Evolutionary conservation across 345 rosid genomes (phyloP), one percentile per base, ranked within the genome.

Genomic region (Gossypium ekmanianum): DNA sequence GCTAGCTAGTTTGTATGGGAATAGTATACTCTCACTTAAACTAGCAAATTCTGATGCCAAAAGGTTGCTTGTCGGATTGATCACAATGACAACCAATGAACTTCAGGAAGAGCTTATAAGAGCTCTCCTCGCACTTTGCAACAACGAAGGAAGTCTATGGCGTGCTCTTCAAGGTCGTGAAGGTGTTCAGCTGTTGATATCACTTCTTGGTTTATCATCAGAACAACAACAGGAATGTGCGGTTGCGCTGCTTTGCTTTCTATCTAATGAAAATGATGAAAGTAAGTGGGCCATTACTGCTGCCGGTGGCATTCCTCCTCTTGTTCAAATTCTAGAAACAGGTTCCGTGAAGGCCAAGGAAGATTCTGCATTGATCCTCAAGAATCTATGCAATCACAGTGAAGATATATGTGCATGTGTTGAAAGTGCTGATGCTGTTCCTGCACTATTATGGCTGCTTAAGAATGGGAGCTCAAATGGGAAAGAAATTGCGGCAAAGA

Each of bases 261-360:
- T 96, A 73, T 93, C 99, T 34, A 87, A 92, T 70, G 97, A 96
- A 87, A 93, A 96, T 62, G 99, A 96, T 80, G 99, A 96, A 80
- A 96, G 99, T 81, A 96, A 96, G 84, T 96, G 99, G 99, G 99
- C 99, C 54, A 93, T 96, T 81, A 96, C 99, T 61, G 99, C 99
- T 77, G 99, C 99, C 79, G 99, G 98, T 87, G 99, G 99, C 70
- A 96, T 96, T 82, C 99, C 99, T 81, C 99, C 99, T 9, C 97
- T 96, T 65, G 99, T 96, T 78, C 99, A 91, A 79, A 96, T 96
- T 87, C 85, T 96, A 61, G 99, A 96, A 88, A 89, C 92, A 50
- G 99, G 99, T 9, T 96, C 98, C 56, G 95, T 88, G 68, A 96
- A 93, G 88, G 98, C 99, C 73, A 93, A 92, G 88, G 99, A 96